These are phyloP conservation scores for Hypoxylon sp. DNA, from an alignment of 2,329 filamentous ascomycete species.

Conservation along the genomic window DNA sequence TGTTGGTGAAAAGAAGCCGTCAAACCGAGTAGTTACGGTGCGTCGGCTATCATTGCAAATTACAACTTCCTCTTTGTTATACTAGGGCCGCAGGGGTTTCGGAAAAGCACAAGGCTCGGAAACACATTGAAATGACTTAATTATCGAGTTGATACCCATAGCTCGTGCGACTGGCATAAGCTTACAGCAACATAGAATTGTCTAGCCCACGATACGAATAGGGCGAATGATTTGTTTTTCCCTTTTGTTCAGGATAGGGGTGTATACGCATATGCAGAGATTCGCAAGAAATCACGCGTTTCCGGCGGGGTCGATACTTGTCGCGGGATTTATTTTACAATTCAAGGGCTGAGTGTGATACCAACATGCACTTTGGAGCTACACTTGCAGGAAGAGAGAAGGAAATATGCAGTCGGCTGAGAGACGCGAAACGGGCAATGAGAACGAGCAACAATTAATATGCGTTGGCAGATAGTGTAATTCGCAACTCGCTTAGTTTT, in stretches of 20 bases:
- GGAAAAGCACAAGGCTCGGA: constrained; percentile 29
- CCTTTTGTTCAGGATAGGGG: constrained; percentile 20
- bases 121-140: constrained; percentile 29
- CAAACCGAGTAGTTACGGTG: constrained; percentile 33
- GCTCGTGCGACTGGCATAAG: constrained; percentile 32
- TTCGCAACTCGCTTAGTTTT: constrained; percentile 26
- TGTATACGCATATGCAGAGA: constrained; percentile 37
- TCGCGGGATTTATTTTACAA: constrained; percentile 36
- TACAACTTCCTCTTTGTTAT: constrained; percentile 36
- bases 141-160: constrained; percentile 43
- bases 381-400: constrained; percentile 16
- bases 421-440: constrained; percentile 18
- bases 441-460: constrained; percentile 12
- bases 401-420: constrained; percentile 26
- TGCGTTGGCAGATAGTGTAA: constrained; percentile 34
- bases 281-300: constrained; percentile 34
- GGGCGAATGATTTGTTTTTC: constrained; percentile 26
- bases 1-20: constrained; percentile 42
- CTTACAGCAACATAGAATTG: constrained; percentile 35
- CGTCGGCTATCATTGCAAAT: constrained; percentile 29
- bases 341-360: constrained; percentile 22
- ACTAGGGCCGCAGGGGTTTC: constrained; percentile 31
- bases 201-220: constrained; percentile 33
- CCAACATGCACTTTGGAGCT: constrained; percentile 13
- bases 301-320: constrained; percentile 32